Conservation (phyloP, 2,329 filamentous ascomycete species). For the Cladosporium sp. region DNA sequence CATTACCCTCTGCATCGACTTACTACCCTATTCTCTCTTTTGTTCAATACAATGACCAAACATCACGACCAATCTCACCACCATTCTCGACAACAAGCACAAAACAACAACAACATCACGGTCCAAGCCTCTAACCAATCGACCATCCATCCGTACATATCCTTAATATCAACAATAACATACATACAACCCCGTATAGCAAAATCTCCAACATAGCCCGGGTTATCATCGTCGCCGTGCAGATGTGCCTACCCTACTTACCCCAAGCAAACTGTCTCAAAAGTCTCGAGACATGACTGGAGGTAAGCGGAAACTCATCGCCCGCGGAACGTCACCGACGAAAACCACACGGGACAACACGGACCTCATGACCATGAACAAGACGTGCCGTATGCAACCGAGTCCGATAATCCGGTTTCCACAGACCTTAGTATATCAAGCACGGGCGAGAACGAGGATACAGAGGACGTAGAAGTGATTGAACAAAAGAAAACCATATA, state of each 20-base stretch:
- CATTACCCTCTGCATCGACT: background rate
- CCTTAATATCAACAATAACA: too few species aligned
- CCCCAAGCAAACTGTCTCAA: background rate
- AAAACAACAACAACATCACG: background rate
- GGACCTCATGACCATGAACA: background rate
- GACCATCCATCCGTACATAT: too few species aligned
- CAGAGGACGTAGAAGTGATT: background rate
- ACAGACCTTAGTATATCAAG: too few species aligned
- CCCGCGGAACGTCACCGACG: background rate
- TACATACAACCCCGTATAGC: background rate
- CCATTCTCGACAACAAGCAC: background rate
- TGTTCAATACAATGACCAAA: background rate
- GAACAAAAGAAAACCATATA: conserved; percentile 6
- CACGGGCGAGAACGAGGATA: too few species aligned
- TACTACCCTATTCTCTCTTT: too few species aligned
- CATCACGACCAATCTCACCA: background rate
- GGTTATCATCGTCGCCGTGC: background rate
- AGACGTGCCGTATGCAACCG: background rate
- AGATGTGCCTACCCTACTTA: background rate
- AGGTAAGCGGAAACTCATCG: background rate
- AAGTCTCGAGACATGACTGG: background rate
- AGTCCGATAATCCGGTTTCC: background rate
- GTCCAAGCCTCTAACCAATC: background rate
- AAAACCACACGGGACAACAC: background rate
- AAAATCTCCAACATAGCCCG: too few species aligned